phyloP scores from a whole-genome alignment of 2,329 filamentous ascomycete genomes.

The Xylaria sp. region DNA sequence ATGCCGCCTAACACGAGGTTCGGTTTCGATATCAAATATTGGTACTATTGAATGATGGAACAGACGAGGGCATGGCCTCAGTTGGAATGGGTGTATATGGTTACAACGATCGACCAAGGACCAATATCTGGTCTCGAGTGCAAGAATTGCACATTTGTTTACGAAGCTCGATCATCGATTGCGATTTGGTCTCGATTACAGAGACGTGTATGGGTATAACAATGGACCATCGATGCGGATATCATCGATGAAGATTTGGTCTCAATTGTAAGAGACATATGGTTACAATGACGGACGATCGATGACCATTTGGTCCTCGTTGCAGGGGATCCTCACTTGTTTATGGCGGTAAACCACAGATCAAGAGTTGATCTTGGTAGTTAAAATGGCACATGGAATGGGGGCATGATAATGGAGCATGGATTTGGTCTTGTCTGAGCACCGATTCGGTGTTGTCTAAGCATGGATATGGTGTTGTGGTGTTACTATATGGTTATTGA shows the following conservation, averaged over 20 bases:
- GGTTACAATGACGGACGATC: not conserved
- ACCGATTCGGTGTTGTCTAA: not conserved
- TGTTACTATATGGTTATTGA: constrained; percentile 25
- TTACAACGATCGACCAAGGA: not conserved
- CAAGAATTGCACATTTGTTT: not conserved
- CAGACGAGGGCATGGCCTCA: not conserved
- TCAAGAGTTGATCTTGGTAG: not conserved
- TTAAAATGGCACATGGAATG: constrained; percentile 14
- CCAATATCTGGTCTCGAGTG: not conserved
- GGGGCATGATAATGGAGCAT: constrained; percentile 7
- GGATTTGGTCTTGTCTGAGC: not conserved
- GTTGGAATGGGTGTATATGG: not conserved
- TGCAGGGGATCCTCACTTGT: not conserved
- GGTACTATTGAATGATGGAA: not conserved
- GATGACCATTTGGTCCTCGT: not conserved
- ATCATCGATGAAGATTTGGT: not conserved
- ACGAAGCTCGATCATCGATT: not conserved
- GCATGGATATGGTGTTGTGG: constrained; percentile 22
- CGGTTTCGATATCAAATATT: constrained; percentile 1
- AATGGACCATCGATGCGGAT: not conserved
- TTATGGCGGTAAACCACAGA: not conserved
- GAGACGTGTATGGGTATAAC: constrained; percentile 5
- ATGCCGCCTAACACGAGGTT: not conserved
- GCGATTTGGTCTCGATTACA: constrained; percentile 1
- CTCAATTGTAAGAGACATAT: not conserved